Base-by-base conservation (phyloP, 2,329 filamentous ascomycete genomes). In the Fusarium paranaense region DNA sequence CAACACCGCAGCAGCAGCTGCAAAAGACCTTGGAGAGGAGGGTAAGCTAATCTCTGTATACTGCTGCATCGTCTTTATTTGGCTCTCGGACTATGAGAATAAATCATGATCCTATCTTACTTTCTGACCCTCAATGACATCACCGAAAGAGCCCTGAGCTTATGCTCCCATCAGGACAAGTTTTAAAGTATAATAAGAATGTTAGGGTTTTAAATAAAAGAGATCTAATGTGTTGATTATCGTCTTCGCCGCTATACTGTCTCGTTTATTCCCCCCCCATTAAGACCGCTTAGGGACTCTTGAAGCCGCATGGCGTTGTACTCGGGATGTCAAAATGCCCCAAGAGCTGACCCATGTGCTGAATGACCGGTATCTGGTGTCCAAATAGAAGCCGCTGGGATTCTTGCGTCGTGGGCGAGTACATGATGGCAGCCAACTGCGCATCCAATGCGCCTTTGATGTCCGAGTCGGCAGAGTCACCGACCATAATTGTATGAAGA, bases 381-480 rank as follows among this genome's bases (percentile, higher is more conserved):
- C 22, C 38, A 25, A 33, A 65, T 6, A 61, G n/a, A 16, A 40
- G 18, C 33, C 10, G 5, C 3, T 30, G 18, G 4, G 58, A 54
- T 25, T 59, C 33, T 10, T 40, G 27, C 1, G 38, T 13, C 8
- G 6, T 66, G 16, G 62, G 62, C 0, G 59, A 58, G 30, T 69
- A 69, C 54, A 59, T 32, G 8, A 71, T 64, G 14, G 66, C 22
- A 2, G 4, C 10, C 18, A 71, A 56, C 2, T 64, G 16, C 16
- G 59, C 45, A 56, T 52, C 18, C 18, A 66, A 45, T 1, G 69
- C 69, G 4, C 69, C 69, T 27, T 64, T 61, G 54, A 71, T 66
- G 30, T 71, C 62, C 6, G 59, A 52, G 7, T 62, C 32, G n/a
- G 6, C 9, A 57, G 52, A 62, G 22, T 73, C 72, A 3, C 67